These are phyloP conservation scores for Metschnikowia cubensis DNA, from an alignment of 805 yeast species.

Conservation along the genomic window DNA sequence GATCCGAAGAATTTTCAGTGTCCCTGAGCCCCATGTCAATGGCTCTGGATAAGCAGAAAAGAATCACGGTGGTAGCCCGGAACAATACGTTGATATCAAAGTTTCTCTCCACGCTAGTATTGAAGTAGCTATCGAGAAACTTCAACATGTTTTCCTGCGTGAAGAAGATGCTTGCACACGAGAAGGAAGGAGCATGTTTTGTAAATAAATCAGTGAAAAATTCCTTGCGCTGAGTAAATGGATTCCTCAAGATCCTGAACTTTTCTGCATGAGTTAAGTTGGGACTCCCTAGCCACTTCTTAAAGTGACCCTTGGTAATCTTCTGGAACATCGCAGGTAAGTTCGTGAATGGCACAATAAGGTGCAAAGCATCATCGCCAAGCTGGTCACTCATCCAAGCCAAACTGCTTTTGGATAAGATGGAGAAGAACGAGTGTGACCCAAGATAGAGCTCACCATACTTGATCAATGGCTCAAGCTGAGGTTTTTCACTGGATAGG, in stretches of 20 bases:
- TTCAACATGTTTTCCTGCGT: neutral
- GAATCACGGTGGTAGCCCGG: slow-evolving; percentile 8
- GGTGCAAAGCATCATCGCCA: slow-evolving; percentile 19
- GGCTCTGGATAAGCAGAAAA: slow-evolving; percentile 7
- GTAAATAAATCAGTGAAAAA: slow-evolving; percentile 4
- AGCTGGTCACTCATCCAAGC: slow-evolving; percentile 29
- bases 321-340: slow-evolving; percentile 25
- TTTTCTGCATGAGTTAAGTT: slow-evolving; percentile 19
- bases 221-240: slow-evolving; percentile 21
- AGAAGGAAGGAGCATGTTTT: slow-evolving; percentile 3
- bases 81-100: slow-evolving; percentile 6
- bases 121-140: slow-evolving; percentile 7
- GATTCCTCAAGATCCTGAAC: slow-evolving; percentile 20
- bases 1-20: neutral
- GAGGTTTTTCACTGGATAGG: neutral
- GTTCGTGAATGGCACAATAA: slow-evolving; percentile 25
- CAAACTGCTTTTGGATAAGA: slow-evolving; percentile 33
- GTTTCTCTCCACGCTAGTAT: slow-evolving; percentile 2
- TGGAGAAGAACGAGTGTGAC: slow-evolving; percentile 33
- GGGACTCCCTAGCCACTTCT: slow-evolving; percentile 32
- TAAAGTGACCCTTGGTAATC: slow-evolving; percentile 16
- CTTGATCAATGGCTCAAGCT: slow-evolving; percentile 3
- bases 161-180: slow-evolving; percentile 5
- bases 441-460: slow-evolving; percentile 26
- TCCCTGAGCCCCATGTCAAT: neutral